A percentile compares a stretch with the other conserved stretches of the same genome.
phyloP scores from a whole-genome alignment of 1,284 basidiomycete genomes.

The Irpex sp. region DNA sequence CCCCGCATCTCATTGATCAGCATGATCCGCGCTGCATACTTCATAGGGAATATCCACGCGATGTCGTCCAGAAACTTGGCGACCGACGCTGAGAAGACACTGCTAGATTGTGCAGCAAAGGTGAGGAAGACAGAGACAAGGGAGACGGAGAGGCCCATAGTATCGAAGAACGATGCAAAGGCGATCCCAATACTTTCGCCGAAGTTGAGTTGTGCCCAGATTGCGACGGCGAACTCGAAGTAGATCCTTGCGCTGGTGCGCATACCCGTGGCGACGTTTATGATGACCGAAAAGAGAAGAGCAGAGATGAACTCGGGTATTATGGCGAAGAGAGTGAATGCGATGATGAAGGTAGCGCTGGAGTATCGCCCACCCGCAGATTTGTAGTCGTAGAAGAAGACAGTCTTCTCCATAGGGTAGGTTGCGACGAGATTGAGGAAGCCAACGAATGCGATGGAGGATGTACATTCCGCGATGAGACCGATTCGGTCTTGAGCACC shows the following conservation, averaged over 20 bases:
- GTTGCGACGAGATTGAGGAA: conserved; percentile 12
- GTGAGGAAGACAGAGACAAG: conserved; percentile 15
- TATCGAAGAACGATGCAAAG: conserved; percentile 14
- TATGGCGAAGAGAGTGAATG: conserved; percentile 14
- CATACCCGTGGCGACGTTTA: conserved; percentile 16
- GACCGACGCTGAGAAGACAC: conserved; percentile 9
- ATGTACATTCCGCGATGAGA: conserved; percentile 11
- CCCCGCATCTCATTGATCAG: conserved; percentile 13
- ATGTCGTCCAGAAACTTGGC: conserved; percentile 10
- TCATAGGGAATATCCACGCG: conserved; percentile 14
- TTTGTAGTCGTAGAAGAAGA: conserved; percentile 15
- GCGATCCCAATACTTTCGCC: conserved; percentile 15
- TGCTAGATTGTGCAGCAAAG: conserved; percentile 5
- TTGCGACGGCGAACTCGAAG: conserved; percentile 12
- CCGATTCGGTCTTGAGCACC: conserved; percentile 18
- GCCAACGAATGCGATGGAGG: conserved; percentile 16
- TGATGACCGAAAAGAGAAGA: conserved; percentile 13
- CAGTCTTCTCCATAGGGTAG: conserved; percentile 14
- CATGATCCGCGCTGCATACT: conserved; percentile 13
- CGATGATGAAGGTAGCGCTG: conserved; percentile 13
- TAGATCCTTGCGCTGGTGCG: conserved; percentile 14
- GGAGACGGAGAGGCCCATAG: conserved; percentile 16
- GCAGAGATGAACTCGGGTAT: conserved; percentile 13
- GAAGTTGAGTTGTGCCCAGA: conserved; percentile 14
- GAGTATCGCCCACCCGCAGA: conserved; percentile 15